Evolutionary conservation across 345 rosid species (phyloP), one percentile per base, ranked within the genome.

Genomic region (Streptanthus diversifolius): DNA sequence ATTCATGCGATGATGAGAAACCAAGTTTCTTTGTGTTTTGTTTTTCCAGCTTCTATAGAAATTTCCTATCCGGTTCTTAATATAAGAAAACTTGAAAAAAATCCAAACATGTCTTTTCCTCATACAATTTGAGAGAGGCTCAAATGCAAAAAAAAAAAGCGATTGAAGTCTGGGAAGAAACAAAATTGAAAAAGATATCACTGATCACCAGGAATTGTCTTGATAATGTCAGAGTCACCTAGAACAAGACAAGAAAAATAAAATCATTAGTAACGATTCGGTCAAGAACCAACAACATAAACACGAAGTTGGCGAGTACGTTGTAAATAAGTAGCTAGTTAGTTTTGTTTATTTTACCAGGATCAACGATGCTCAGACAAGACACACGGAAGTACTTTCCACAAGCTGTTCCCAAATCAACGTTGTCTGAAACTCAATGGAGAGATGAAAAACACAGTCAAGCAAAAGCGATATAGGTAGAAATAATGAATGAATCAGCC

Each of bases 171-270:
- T 0, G 5, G 0, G 7, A 24, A 30, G 39, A 45, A 47, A 3
- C 6, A 57, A 36, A 59, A 47, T 40, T 22, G 30, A 51, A 45
- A 59, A 40, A 4, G 13, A 68, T 10, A 74, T 87, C 77, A 85
- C 65, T 87, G 80, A 9, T 85, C 90, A 53, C 84, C 86, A 3
- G 90, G 86, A n/a, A 87, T 73, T 9, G 83, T 43, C 83, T 89
- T 89, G 84, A 85, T 87, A 75, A 89, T 87, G 68, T 87, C 92
- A 22, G 92, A 89, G 83, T 89, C 96, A 75, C 96, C 91, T 89
- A 61, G 7, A 48, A 51, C 39, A 0, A 64, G 48, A 13, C 14
- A 2, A n/a, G n/a, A 32, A 32, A 29, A 5, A 57, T 3, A 33
- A 36, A 11, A 51, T 5, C 17, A 33, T 40, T 53, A 40, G 30